Evolutionary conservation across 495 filamentous ascomycete genomes (phyloP).

Genomic region (Podospora bellae-mahoneyi): DNA sequence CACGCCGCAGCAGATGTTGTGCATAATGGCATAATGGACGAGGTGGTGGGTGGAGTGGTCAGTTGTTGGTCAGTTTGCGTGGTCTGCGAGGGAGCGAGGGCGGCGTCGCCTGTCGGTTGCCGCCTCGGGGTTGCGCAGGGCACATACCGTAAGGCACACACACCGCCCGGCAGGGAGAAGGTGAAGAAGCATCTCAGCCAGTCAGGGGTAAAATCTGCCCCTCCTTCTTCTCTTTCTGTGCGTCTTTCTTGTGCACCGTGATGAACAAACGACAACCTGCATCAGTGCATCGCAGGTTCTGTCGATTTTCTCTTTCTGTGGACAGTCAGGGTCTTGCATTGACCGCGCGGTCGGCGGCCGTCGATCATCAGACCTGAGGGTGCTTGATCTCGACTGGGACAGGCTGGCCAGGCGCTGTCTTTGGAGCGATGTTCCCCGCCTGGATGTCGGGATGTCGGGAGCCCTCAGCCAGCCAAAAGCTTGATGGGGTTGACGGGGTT

Average conservation of each 20-base stretch:
- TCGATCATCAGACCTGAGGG: slow-evolving; percentile 9
- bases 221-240: background rate
- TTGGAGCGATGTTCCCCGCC: slow-evolving; percentile 11
- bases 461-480: slow-evolving; percentile 4
- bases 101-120: background rate
- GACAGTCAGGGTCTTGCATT: slow-evolving; percentile 15
- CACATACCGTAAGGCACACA: background rate
- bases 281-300: background rate
- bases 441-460: slow-evolving; percentile 2
- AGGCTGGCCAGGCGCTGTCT: slow-evolving; percentile 13
- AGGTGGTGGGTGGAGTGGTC: background rate
- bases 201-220: background rate
- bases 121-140: background rate
- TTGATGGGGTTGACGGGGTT: slow-evolving; percentile 1
- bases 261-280: background rate
- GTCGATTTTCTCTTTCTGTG: background rate
- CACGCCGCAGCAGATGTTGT: background rate
- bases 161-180: background rate
- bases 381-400: slow-evolving; percentile 8
- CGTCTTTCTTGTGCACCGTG: slow-evolving; percentile 1
- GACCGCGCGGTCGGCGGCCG: slow-evolving; percentile 21
- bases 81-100: background rate
- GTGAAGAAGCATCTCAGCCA: background rate
- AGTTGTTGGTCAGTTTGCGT: background rate
- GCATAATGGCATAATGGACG: background rate